Percentiles rank a stretch among this genome's conserved stretches.
Evolutionary conservation across 1,139 yeast genomes (phyloP).

Genomic region (Magnusiomyces ingens): DNA sequence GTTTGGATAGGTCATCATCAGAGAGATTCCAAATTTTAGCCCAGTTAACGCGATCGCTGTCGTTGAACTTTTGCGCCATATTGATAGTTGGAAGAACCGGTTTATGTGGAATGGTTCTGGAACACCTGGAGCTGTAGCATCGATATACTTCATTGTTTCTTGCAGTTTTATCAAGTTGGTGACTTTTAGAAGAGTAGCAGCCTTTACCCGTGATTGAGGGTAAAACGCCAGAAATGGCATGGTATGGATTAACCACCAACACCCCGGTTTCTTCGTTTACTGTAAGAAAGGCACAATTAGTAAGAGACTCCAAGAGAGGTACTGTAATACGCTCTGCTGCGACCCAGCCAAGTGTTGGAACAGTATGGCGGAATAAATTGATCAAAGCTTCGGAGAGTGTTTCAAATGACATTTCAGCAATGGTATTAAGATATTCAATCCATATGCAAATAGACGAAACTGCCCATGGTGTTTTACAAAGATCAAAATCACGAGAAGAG

Average conservation of each 20-base stretch:
- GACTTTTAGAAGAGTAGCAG: constrained; percentile 35
- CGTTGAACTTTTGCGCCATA: constrained; percentile 17
- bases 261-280: constrained; percentile 29
- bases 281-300: constrained; percentile 42
- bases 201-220: constrained; percentile 37
- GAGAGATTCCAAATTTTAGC: constrained; percentile 55
- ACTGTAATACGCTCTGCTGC: constrained; percentile 52
- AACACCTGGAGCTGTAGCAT: constrained; percentile 31
- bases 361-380: constrained; percentile 45
- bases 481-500: constrained; percentile 33
- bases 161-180: constrained; percentile 11
- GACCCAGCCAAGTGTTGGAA: constrained; percentile 48
- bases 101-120: constrained; percentile 27
- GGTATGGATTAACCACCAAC: constrained; percentile 25
- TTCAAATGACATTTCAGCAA: constrained; percentile 37
- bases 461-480: constrained; percentile 47
- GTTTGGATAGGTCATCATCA: constrained; percentile 47
- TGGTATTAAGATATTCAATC: constrained; percentile 22
- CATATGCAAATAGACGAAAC: constrained; percentile 38
- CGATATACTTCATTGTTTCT: constrained; percentile 16
- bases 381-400: constrained; percentile 38
- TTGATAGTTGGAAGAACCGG: constrained; percentile 24
- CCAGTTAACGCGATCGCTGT: constrained; percentile 46
- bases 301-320: constrained; percentile 44
- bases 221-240: constrained; percentile 40